phyloP scores from a whole-genome alignment of 495 filamentous ascomycete genomes.

The Rusavskia elegans region DNA sequence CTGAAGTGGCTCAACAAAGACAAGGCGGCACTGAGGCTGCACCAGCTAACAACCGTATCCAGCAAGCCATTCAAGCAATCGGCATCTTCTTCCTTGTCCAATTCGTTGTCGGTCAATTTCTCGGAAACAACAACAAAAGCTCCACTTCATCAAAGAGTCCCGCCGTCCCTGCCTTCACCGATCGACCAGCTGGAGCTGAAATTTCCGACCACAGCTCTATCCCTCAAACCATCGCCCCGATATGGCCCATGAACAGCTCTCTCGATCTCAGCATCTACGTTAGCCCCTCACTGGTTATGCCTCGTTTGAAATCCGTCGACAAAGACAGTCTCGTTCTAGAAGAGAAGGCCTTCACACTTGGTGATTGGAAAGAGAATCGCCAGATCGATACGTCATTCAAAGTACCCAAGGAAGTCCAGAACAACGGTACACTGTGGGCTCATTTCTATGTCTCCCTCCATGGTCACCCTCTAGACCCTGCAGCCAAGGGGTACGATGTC shows the following conservation, averaged over 20 bases:
- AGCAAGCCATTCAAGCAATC: constrained; percentile 39
- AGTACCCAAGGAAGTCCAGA: constrained; percentile 66
- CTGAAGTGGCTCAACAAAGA: neutral
- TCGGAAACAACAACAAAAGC: constrained; percentile 31
- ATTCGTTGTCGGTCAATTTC: constrained; percentile 41
- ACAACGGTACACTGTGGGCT: constrained; percentile 86
- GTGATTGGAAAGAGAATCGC: constrained; percentile 65
- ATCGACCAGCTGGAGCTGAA: constrained; percentile 43
- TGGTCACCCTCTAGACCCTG: constrained; percentile 61
- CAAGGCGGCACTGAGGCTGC: neutral
- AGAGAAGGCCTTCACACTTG: constrained; percentile 69
- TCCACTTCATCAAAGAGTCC: constrained; percentile 27
- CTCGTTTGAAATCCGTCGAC: constrained; percentile 42
- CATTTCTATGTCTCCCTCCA: constrained; percentile 77
- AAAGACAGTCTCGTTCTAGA: constrained; percentile 47
- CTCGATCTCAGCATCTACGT: constrained; percentile 80
- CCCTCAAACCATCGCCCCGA: constrained; percentile 65
- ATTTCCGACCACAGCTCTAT: constrained; percentile 53
- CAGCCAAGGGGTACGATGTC: constrained; percentile 50
- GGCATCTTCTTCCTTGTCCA: constrained; percentile 56
- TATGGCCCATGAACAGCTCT: constrained; percentile 65
- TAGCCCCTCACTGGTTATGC: constrained; percentile 53
- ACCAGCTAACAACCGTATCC: neutral
- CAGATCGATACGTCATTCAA: constrained; percentile 60
- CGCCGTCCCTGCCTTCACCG: constrained; percentile 46